Base-by-base conservation (phyloP, 208 protist species). In the Angomonas deanei region DNA sequence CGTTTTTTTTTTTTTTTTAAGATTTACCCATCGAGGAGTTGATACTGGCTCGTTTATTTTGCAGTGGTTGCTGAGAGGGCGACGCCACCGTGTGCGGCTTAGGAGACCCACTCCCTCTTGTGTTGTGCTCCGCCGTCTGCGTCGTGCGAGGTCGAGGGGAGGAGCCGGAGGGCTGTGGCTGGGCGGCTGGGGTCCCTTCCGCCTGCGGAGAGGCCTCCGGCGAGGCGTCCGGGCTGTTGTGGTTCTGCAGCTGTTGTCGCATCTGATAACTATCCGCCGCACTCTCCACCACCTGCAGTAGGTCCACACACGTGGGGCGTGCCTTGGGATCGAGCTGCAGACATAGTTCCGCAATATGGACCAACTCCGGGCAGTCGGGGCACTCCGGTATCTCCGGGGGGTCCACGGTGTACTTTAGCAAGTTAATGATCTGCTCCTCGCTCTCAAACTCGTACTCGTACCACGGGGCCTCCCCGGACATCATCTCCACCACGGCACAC, bases 401-500 rank as follows among this genome's bases (percentile, higher is more conserved):
- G 15, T 91, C 90, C 3, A 71, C 68, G 0, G 86, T 82, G 82
- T 93, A 89, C 17, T 52, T 76, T 17, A 96, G 83, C 36, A 96
- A 46, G 68, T 92, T 96, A 24, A 93, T 78, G 31, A 96, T 88
- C 64, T 93, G 74, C 70, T 94, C 86, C 70, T 88, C 80, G 57
- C 72, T 88, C 53, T 94, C 84, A 50, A 95, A 92, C 33, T 94
- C 84, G 74, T 92, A 94, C 72, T 97, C 91, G 64, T 76, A 74
- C 91, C 91, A 97, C 31, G 91, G 92, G 13, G 78, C 76, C 57
- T 91, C 76, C 17, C 76, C 81, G 13, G 87, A 86, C 66, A 94
- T 80, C 88, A 97, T 97, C 66, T 97, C 92, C 39, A 97, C 87
- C 65, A 97, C 66, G 47, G 74, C 74, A 70, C 92, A 97, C 21